These are phyloP conservation scores for Cryptococcus floricola DNA, from an alignment of 1,284 basidiomycete genomes.

Conservation along the genomic window DNA sequence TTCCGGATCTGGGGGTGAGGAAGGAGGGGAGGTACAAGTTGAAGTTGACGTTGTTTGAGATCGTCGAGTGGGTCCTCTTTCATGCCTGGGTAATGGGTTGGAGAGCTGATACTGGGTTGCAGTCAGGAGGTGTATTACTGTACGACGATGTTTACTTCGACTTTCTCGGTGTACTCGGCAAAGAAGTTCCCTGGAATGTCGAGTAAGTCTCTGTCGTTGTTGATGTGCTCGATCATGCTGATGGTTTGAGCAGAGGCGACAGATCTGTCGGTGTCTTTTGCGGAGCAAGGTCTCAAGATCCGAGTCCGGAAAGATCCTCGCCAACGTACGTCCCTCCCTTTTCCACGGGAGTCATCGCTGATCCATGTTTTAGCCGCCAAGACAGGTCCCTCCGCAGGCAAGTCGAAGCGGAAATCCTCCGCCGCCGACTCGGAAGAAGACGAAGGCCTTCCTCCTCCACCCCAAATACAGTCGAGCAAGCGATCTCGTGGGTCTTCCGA, in stretches of 20 bases:
- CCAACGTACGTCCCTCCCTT: constrained; percentile 18
- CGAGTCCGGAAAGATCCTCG: constrained; percentile 76
- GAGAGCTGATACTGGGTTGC: constrained; percentile 4
- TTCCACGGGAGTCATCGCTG: neutral
- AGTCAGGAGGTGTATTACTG: constrained; percentile 80
- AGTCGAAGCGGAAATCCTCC: constrained; percentile 18
- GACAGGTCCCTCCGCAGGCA: constrained; percentile 4
- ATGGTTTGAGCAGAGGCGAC: constrained; percentile 63
- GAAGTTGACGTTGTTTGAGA: constrained; percentile 88
- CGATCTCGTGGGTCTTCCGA: neutral
- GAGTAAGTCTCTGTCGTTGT: constrained; percentile 53
- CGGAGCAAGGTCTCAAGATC: constrained; percentile 89
- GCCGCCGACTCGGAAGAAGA: constrained; percentile 24
- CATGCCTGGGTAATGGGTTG: neutral
- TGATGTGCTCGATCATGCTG: neutral
- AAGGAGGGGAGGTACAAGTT: constrained; percentile 84
- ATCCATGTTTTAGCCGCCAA: neutral
- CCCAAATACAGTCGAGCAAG: constrained; percentile 15
- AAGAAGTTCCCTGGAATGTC: constrained; percentile 95
- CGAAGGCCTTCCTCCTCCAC: neutral
- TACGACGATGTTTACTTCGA: constrained; percentile 77
- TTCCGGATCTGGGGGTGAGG: constrained; percentile 78
- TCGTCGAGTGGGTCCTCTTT: constrained; percentile 67
- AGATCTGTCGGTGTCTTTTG: constrained; percentile 76
- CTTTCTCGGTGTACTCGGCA: constrained; percentile 70